Conservation (phyloP, 768 basidiomycete species). For the Sporobolomyces phaffii region DNA sequence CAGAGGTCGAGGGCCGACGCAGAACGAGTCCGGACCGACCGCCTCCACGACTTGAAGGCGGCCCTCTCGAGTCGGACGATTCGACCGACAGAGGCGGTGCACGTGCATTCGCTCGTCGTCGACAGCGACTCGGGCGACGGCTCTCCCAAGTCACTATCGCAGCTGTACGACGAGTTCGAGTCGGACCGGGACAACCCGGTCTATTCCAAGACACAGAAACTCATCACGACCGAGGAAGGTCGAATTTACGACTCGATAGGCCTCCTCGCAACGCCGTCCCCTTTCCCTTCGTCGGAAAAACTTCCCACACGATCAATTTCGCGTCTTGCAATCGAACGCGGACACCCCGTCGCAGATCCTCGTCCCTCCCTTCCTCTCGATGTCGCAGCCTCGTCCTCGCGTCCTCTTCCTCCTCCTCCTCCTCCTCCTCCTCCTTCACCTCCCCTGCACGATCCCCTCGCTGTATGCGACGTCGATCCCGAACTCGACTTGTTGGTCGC, state of each 20-base stretch:
- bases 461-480: background rate
- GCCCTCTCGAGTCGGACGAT: background rate
- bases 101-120: too few species aligned
- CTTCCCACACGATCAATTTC: too few species aligned
- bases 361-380: too few species aligned
- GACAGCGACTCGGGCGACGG: too few species aligned
- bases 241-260: background rate
- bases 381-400: too few species aligned
- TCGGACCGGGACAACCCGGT: conserved; percentile 23
- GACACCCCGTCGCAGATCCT: too few species aligned
- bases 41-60: conserved; percentile 13
- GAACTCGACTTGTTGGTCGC: background rate
- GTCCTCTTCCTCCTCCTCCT: background rate
- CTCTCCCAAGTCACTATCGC: background rate
- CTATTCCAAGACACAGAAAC: conserved; percentile 22
- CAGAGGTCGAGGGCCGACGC: conserved; percentile 14
- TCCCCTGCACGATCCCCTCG: background rate
- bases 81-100: too few species aligned
- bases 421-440: background rate
- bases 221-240: conserved; percentile 1
- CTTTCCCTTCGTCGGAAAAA: too few species aligned
- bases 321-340: too few species aligned
- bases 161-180: conserved; percentile 5
- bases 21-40: background rate
- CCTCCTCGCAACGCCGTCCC: background rate